phyloP scores from a whole-genome alignment of 139 green algal species.

The Closterium sp. region DNA sequence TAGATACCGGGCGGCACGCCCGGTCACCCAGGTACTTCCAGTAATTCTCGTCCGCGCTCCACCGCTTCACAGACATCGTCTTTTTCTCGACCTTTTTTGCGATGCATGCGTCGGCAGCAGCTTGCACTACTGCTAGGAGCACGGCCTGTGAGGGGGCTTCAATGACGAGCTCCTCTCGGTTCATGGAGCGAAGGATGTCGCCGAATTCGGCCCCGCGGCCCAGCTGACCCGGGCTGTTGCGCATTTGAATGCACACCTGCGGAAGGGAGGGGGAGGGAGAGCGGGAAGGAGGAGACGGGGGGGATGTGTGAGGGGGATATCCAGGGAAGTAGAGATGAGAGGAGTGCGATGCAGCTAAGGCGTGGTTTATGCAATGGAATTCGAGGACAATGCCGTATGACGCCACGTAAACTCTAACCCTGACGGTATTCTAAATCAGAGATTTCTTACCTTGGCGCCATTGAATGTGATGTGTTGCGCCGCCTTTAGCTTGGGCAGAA shows the following conservation, averaged over 20 bases:
- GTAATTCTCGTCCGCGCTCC: slow-evolving; percentile 28
- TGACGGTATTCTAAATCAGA: no score
- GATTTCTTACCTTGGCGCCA: no score
- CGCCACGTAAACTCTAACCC: no score
- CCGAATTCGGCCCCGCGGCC: not conserved
- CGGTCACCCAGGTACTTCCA: slow-evolving; percentile 31
- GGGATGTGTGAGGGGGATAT: no score
- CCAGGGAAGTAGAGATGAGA: no score
- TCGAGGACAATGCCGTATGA: no score
- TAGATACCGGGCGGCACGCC: slow-evolving; percentile 7
- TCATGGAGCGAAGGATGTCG: not conserved
- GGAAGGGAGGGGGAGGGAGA: no score
- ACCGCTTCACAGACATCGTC: slow-evolving; percentile 23
- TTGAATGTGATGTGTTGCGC: not conserved
- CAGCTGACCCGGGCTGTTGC: not conserved
- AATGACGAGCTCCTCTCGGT: slow-evolving; percentile 25
- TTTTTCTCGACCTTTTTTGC: not conserved
- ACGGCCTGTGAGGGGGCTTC: slow-evolving; percentile 10
- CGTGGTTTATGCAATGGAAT: no score
- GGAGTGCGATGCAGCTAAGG: no score
- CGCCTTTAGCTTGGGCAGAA: not conserved
- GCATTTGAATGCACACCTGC: not conserved
- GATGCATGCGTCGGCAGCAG: slow-evolving; percentile 28
- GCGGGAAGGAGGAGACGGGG: no score
- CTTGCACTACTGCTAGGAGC: slow-evolving; percentile 18